A percentile compares a stretch with the other conserved stretches of the same genome.
These are phyloP conservation scores for Leccinum boreale DNA, from an alignment of 768 basidiomycete genomes.

Conservation along the genomic window DNA sequence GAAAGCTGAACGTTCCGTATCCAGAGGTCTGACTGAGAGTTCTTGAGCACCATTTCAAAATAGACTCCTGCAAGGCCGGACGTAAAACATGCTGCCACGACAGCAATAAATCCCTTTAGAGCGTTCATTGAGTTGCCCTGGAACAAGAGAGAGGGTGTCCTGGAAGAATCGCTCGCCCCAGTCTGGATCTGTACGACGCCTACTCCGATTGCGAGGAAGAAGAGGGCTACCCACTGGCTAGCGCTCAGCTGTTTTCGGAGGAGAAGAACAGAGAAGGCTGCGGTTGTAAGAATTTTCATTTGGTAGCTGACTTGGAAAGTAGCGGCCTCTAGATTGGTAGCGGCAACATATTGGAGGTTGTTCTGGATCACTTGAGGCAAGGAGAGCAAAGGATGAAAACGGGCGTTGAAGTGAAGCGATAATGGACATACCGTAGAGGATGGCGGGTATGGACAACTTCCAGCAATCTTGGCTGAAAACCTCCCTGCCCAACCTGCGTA, in stretches of 20 bases:
- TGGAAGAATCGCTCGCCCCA: constrained; percentile 22
- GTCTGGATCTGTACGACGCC: constrained; percentile 86
- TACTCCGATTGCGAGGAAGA: constrained; percentile 85
- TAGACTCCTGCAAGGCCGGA: constrained; percentile 97
- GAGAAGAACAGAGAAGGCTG: constrained; percentile 80
- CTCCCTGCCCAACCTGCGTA: constrained; percentile 58
- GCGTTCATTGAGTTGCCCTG: constrained; percentile 67
- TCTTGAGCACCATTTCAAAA: constrained; percentile 97
- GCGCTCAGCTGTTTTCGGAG: constrained; percentile 71
- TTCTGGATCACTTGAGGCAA: constrained; percentile 73
- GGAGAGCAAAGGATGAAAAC: constrained; percentile 13
- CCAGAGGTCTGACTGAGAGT: constrained; percentile 88
- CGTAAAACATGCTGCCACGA: constrained; percentile 88
- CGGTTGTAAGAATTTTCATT: constrained; percentile 96
- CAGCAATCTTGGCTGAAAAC: constrained; percentile 91
- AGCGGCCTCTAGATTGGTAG: constrained; percentile 89
- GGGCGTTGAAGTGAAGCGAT: neutral
- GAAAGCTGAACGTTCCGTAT: constrained; percentile 95
- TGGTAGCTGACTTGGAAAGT: constrained; percentile 97
- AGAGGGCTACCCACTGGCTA: constrained; percentile 80
- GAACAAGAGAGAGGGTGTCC: constrained; percentile 30
- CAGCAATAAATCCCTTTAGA: constrained; percentile 84
- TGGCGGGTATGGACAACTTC: constrained; percentile 96
- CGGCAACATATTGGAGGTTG: constrained; percentile 93
- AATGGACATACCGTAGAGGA: constrained; percentile 68